These are phyloP conservation scores for Pythium myriotylum DNA, from an alignment of 352 stramenopile species.

Conservation along the genomic window DNA sequence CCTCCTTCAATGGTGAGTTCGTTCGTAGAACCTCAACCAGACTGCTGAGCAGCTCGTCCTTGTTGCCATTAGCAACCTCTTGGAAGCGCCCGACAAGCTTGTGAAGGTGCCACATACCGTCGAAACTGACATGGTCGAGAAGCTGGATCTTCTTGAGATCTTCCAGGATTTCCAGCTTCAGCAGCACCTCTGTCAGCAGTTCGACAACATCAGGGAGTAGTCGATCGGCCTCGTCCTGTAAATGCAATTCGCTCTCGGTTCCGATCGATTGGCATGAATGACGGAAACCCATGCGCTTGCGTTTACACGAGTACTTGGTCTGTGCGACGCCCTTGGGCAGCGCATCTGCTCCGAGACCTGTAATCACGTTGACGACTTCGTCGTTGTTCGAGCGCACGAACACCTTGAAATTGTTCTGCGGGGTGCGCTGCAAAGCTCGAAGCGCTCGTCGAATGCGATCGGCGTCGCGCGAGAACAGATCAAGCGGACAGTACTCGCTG, in stretches of 20 bases:
- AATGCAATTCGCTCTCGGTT: conserved; percentile 45
- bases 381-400: conserved; percentile 84
- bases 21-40: conserved; percentile 29
- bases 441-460: conserved; percentile 61
- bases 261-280: conserved; percentile 79
- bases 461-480: conserved; percentile 76
- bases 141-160: conserved; percentile 86
- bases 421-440: conserved; percentile 67
- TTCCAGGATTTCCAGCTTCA: conserved; percentile 71
- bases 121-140: conserved; percentile 79
- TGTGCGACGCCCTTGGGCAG: conserved; percentile 70
- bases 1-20: conserved; percentile 19
- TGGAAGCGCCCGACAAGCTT: conserved; percentile 49
- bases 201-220: conserved; percentile 73
- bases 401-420: conserved; percentile 91
- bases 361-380: conserved; percentile 81
- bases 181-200: conserved; percentile 74
- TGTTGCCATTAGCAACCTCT: conserved; percentile 3
- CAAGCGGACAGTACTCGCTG: conserved; percentile 83
- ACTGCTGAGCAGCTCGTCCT: conserved; percentile 19
- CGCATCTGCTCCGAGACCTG: conserved; percentile 63
- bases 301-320: conserved; percentile 63
- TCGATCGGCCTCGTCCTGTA: conserved; percentile 26
- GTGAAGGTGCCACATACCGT: conserved; percentile 74
- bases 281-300: conserved; percentile 76